Evolutionary conservation across 192 early-diverging fungal species (phyloP).

Genomic region (Coemansia sp.): DNA sequence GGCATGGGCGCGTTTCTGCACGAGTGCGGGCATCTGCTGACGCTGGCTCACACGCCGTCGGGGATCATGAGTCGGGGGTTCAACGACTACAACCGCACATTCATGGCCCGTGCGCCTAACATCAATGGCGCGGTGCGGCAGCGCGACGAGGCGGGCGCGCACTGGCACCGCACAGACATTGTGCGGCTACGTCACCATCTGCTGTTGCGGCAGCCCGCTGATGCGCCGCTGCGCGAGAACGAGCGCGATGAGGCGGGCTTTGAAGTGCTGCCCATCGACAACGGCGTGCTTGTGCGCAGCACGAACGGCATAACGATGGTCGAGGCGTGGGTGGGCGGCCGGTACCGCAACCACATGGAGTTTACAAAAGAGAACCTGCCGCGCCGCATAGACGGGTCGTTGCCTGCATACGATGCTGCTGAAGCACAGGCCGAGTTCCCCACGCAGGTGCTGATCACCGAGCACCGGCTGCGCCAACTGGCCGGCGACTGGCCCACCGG

Average conservation of each 20-base stretch:
- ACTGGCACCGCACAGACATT: slow-evolving; percentile 66
- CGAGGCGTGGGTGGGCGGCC: slow-evolving; percentile 57
- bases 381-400: slow-evolving; percentile 18
- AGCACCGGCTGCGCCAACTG: slow-evolving; percentile 15
- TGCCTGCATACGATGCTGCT: slow-evolving; percentile 18
- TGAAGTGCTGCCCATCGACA: slow-evolving; percentile 29
- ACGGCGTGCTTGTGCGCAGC: slow-evolving; percentile 36
- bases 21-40: slow-evolving; percentile 67
- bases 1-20: slow-evolving; percentile 75
- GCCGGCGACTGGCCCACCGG: slow-evolving; percentile 33
- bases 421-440: slow-evolving; percentile 32
- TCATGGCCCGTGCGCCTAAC: slow-evolving; percentile 61
- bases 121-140: slow-evolving; percentile 52
- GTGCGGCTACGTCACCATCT: slow-evolving; percentile 61
- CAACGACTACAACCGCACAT: slow-evolving; percentile 67
- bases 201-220: slow-evolving; percentile 58
- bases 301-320: slow-evolving; percentile 60
- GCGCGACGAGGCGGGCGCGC: slow-evolving; percentile 59
- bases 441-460: slow-evolving; percentile 12
- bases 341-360: slow-evolving; percentile 56
- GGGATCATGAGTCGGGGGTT: slow-evolving; percentile 67
- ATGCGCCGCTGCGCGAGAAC: slow-evolving; percentile 33
- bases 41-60: slow-evolving; percentile 58
- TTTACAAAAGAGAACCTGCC: slow-evolving; percentile 49
- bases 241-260: slow-evolving; percentile 22